A percentile compares a stretch with the other conserved stretches of the same genome.
Conservation (phyloP, 1,284 basidiomycete species). For the Papiliotrema laurentii region DNA sequence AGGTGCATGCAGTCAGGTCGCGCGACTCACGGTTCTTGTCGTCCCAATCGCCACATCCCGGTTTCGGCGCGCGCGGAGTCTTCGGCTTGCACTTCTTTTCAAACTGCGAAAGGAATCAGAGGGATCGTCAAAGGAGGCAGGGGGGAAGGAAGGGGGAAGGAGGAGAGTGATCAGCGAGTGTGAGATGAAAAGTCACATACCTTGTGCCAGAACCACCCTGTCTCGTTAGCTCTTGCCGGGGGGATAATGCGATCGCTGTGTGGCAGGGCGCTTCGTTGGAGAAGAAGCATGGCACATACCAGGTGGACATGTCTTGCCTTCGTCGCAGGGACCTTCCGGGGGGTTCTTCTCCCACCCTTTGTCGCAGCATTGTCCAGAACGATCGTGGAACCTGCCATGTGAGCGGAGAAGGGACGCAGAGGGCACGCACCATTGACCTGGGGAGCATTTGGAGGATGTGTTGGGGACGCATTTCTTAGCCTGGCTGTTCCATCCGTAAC, state of each 20-base stretch:
- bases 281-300: background rate
- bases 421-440: background rate
- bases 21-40: background rate
- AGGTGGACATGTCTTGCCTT: background rate
- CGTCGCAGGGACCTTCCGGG: background rate
- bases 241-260: too few relatives aligned
- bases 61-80: background rate
- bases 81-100: background rate
- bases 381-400: background rate
- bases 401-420: background rate
- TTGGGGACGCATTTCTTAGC: background rate
- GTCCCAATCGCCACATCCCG: background rate
- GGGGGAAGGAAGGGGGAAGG: too few relatives aligned
- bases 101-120: background rate
- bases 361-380: background rate
- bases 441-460: background rate
- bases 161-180: too few relatives aligned
- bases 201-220: conserved; percentile 4
- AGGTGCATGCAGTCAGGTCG: too few relatives aligned
- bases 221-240: background rate
- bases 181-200: background rate
- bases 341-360: background rate
- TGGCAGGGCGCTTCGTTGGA: too few relatives aligned
- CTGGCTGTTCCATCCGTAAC: background rate
- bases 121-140: too few relatives aligned